A percentile compares a stretch with the other conserved stretches of the same genome.
Conservation (phyloP, 768 basidiomycete genomes). For the Naganishia randhawae region DNA sequence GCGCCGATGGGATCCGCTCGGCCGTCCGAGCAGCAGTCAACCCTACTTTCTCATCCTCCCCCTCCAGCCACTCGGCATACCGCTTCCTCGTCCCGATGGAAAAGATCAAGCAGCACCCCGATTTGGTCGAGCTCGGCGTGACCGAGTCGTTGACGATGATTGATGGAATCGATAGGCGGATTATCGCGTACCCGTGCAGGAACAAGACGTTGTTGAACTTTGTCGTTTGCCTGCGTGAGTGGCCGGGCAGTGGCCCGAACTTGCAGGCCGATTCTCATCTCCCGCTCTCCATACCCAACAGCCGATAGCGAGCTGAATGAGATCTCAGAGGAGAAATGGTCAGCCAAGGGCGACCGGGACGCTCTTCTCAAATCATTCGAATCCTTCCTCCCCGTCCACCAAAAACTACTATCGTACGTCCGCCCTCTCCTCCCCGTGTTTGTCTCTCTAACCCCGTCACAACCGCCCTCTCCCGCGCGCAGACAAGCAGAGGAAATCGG, state of each 20-base stretch:
- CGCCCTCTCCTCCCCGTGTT: neutral
- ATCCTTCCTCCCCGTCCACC: constrained; percentile 29
- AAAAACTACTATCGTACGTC: constrained; percentile 31
- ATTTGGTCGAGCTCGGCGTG: constrained; percentile 21
- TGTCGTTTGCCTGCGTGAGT: constrained; percentile 31
- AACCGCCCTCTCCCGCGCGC: neutral
- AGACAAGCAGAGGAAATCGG: constrained; percentile 29
- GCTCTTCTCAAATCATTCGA: constrained; percentile 33
- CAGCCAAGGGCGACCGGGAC: constrained; percentile 18
- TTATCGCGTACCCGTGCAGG: constrained; percentile 28
- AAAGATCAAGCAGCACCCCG: constrained; percentile 21
- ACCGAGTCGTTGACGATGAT: constrained; percentile 21
- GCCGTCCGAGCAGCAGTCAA: constrained; percentile 30
- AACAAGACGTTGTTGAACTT: constrained; percentile 32
- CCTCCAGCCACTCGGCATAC: constrained; percentile 37
- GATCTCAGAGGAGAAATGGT: constrained; percentile 32
- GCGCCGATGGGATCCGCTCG: constrained; percentile 36
- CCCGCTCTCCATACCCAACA: neutral
- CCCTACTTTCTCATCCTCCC: constrained; percentile 23
- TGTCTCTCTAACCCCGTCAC: neutral
- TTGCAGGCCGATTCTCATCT: too few relatives aligned
- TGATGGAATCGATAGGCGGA: constrained; percentile 26
- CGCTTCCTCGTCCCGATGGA: constrained; percentile 32
- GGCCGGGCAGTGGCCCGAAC: too few relatives aligned
- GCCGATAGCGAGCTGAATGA: constrained; percentile 32